Evolutionary conservation across 2,329 filamentous ascomycete genomes (phyloP), one percentile per base, ranked within the genome.

Genomic region (Sclerotinia subarctica): DNA sequence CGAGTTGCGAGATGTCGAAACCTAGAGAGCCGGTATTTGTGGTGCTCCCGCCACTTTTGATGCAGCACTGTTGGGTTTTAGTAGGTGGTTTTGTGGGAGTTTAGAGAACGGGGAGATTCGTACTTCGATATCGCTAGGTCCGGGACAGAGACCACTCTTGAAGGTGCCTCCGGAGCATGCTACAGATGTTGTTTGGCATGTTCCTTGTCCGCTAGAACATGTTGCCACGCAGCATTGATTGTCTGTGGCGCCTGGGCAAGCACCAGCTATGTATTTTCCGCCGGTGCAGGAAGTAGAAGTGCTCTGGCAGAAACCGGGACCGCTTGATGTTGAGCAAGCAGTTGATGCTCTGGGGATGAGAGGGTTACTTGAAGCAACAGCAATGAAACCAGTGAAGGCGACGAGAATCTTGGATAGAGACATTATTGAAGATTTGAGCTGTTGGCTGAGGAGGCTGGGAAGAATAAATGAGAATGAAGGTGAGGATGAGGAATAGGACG

Each of bases 191-290:
- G 60, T 57, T 42, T 72, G 53, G 59, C 72, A 72, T n/a, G 24
- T 54, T 2, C 72, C 72, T 4, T 46, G 54, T 11, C 68, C 70
- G 19, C 52, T 60, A 6, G 59, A 62, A 66, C 72, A 73, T n/a
- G 68, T 57, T 6, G 68, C 64, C 3, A 72, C 65, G 52, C 72
- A 73, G 49, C 72, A 73, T 68, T 73, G 71, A 35, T 71, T 72
- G 44, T 72, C 44, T 5, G 58, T 19, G 15, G 56, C 60, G 11
- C 72, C 72, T 15, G 72, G 70, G 44, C 72, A 73, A 56, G 69
- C 64, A 17, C 70, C 71, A 2, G 70, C 51, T 2, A 68, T 38
- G 11, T 66, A 68, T 10, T 54, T 64, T 6, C 64, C 67, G 11
- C 68, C 68, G 11, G 66, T 32, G 29, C 72, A 73, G n/a, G 69